Conservation (phyloP, 306 rosid species). For the Rosa lucieae region DNA sequence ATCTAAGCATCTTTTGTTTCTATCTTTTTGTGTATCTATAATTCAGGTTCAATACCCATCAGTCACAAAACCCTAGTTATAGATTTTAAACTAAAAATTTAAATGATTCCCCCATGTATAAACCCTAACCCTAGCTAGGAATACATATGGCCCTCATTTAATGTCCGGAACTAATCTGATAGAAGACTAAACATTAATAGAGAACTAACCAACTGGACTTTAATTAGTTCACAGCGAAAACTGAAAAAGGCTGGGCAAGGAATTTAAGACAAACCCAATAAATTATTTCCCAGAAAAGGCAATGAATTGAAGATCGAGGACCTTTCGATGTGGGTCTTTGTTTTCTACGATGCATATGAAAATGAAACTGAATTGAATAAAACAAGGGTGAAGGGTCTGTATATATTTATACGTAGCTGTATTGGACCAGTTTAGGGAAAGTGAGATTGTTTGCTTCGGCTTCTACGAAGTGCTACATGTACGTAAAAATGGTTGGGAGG, state of each 20-base stretch:
- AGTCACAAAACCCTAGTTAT: constrained; percentile 19
- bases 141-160: constrained; percentile 21
- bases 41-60: constrained; percentile 25
- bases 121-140: constrained; percentile 45
- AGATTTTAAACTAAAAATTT: neutral
- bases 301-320: constrained; percentile 32
- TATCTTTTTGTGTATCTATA: constrained; percentile 39
- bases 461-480: constrained; percentile 39
- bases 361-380: constrained; percentile 14
- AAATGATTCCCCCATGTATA: constrained; percentile 27
- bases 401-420: neutral
- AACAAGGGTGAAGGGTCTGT: neutral
- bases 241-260: constrained; percentile 27
- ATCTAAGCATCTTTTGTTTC: constrained; percentile 47
- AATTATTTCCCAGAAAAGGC: constrained; percentile 33
- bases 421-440: constrained; percentile 26
- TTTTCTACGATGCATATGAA: constrained; percentile 53
- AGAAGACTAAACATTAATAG: constrained; percentile 11
- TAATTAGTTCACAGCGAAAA: constrained; percentile 32
- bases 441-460: constrained; percentile 35
- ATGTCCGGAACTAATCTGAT: constrained; percentile 30
- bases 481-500: constrained; percentile 50
- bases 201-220: constrained; percentile 28
- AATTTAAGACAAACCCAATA: constrained; percentile 37
- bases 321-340: constrained; percentile 28